phyloP scores from a whole-genome alignment of 2,329 filamentous ascomycete genomes.

The Knufia petricola region DNA sequence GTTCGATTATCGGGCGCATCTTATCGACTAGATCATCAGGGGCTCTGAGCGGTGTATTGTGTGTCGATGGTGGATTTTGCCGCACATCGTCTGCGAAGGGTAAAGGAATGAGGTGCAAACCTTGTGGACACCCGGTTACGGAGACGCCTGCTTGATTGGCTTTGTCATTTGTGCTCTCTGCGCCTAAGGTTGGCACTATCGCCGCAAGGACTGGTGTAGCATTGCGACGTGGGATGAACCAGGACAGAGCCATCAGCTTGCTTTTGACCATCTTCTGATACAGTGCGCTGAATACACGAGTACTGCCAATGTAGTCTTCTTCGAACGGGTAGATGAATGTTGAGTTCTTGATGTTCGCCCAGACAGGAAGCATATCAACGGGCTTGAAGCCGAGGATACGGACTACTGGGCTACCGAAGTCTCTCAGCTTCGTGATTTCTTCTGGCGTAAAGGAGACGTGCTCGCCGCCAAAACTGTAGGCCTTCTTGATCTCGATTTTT shows the following conservation, averaged over 20 bases:
- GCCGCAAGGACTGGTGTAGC: constrained; percentile 71
- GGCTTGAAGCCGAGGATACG: constrained; percentile 93
- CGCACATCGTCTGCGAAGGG: constrained; percentile 86
- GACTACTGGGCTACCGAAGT: constrained; percentile 74
- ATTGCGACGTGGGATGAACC: constrained; percentile 78
- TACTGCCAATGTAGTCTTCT: constrained; percentile 79
- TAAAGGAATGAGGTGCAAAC: constrained; percentile 55
- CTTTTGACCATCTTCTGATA: constrained; percentile 75
- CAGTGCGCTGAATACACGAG: constrained; percentile 81
- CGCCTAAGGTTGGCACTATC: constrained; percentile 51
- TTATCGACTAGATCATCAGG: constrained; percentile 65
- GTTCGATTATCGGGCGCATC: constrained; percentile 72
- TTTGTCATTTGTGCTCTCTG: constrained; percentile 12
- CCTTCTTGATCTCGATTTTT: constrained; percentile 74
- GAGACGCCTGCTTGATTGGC: constrained; percentile 18
- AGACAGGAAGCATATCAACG: constrained; percentile 60
- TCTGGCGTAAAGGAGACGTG: constrained; percentile 78
- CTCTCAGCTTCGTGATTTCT: constrained; percentile 65
- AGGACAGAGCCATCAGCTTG: constrained; percentile 74
- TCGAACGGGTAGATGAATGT: constrained; percentile 93
- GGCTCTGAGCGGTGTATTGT: constrained; percentile 40
- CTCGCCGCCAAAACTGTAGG: constrained; percentile 91
- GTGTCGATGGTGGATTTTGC: constrained; percentile 54
- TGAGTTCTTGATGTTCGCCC: constrained; percentile 78
- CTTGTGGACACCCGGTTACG: constrained; percentile 21